These are phyloP conservation scores for Lagerstroemia speciosa DNA, from an alignment of 345 rosid genomes.

Conservation along the genomic window DNA sequence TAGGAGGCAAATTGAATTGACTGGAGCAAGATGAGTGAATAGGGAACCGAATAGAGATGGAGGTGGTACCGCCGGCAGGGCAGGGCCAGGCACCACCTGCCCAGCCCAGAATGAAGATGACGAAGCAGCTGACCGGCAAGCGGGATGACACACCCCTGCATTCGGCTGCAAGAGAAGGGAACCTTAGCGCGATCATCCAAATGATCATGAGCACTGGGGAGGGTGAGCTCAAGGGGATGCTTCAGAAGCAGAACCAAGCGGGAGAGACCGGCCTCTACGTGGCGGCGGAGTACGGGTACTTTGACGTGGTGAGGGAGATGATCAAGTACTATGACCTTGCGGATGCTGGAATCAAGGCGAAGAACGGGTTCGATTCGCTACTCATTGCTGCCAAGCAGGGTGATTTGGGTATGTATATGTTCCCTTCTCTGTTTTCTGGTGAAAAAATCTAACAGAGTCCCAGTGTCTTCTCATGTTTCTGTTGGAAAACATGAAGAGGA, in stretches of 20 bases:
- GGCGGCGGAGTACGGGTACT: constrained; percentile 75
- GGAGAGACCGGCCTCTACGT: constrained; percentile 95
- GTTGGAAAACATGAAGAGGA: neutral
- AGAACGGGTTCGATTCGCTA: constrained; percentile 90
- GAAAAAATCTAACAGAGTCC: neutral
- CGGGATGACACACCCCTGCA: constrained; percentile 71
- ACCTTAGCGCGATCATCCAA: constrained; percentile 37
- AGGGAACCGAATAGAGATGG: neutral
- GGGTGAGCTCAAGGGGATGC: constrained; percentile 35
- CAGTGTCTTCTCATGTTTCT: neutral
- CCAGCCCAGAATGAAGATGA: constrained; percentile 56
- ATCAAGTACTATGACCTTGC: constrained; percentile 63
- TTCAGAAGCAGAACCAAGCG: constrained; percentile 72
- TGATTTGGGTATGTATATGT: constrained; percentile 44
- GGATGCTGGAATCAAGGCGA: constrained; percentile 73
- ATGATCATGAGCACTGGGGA: constrained; percentile 35
- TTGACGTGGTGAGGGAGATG: constrained; percentile 70
- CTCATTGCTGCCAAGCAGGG: constrained; percentile 98
- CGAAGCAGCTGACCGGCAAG: constrained; percentile 81
- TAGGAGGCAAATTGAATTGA: too few species aligned
- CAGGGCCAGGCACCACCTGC: neutral
- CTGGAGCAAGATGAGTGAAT: neutral
- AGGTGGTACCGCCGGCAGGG: neutral
- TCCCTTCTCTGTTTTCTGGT: neutral
- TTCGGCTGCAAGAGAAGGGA: constrained; percentile 67